These are phyloP conservation scores for Fusarium stilboides DNA, from an alignment of 2,329 filamentous ascomycete genomes.

Conservation along the genomic window DNA sequence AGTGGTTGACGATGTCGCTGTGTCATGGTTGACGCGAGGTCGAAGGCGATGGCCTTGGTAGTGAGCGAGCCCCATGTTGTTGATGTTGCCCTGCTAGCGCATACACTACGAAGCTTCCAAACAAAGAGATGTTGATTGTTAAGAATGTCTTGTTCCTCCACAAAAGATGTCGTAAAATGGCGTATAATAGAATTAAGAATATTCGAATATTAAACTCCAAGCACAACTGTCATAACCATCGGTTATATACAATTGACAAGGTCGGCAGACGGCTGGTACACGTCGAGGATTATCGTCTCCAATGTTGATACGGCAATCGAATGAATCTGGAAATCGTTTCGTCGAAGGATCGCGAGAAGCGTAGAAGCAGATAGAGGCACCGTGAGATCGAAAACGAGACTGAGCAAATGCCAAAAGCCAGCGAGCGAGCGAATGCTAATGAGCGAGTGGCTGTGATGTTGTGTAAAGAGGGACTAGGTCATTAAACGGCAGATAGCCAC, in stretches of 20 bases:
- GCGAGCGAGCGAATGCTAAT: constrained; percentile 40
- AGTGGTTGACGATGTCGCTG: constrained; percentile 21
- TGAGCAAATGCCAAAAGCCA: constrained; percentile 40
- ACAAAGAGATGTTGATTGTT: constrained; percentile 23
- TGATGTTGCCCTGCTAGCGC: constrained; percentile 24
- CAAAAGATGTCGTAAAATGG: constrained; percentile 11
- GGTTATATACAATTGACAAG: constrained; percentile 34
- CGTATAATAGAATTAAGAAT: constrained; percentile 41
- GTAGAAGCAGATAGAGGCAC: constrained; percentile 26
- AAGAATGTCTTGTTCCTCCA: constrained; percentile 28
- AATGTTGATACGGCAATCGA: constrained; percentile 31
- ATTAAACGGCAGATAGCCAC: constrained; percentile 19
- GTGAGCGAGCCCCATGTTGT: constrained; percentile 41
- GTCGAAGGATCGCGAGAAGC: constrained; percentile 40
- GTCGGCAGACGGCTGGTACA: constrained; percentile 21
- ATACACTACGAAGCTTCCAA: constrained; percentile 27
- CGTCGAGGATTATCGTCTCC: constrained; percentile 31
- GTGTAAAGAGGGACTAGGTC: constrained; percentile 46
- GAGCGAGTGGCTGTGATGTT: constrained; percentile 37
- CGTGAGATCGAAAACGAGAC: constrained; percentile 19
- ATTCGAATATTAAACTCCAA: constrained; percentile 39
- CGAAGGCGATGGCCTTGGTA: constrained; percentile 46
- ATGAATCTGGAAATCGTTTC: constrained; percentile 40
- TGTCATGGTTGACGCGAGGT: constrained; percentile 48
- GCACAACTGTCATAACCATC: constrained; percentile 44